These are phyloP conservation scores for Medicago arabica DNA, from an alignment of 306 rosid genomes.

Conservation along the genomic window DNA sequence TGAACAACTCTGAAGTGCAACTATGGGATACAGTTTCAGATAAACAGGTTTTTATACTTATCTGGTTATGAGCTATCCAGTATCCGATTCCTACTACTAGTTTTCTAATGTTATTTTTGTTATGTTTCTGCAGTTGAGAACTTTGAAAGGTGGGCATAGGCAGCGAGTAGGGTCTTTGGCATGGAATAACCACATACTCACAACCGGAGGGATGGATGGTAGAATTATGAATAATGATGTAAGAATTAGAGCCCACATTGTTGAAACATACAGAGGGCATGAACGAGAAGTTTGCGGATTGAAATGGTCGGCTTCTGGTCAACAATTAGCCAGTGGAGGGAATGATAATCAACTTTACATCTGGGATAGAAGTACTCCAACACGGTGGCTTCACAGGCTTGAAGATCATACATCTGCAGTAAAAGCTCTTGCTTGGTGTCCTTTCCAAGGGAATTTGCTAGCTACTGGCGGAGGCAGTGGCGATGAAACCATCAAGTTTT, in stretches of 20 bases:
- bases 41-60: conserved; percentile 55
- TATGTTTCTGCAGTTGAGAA: conserved; percentile 63
- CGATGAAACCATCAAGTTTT: conserved; percentile 75
- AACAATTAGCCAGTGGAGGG: conserved; percentile 88
- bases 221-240: conserved; percentile 76
- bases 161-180: conserved; percentile 78
- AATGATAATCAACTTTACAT: conserved; percentile 77
- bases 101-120: conserved; percentile 5
- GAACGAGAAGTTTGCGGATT: conserved; percentile 83
- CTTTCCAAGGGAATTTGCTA: conserved; percentile 81
- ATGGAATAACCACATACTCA: conserved; percentile 82
- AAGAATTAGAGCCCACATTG: conserved; percentile 72
- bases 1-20: conserved; percentile 80
- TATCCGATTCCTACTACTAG: not conserved
- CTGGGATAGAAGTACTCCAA: conserved; percentile 69
- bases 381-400: conserved; percentile 85
- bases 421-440: conserved; percentile 90
- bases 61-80: not conserved
- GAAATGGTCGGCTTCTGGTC: conserved; percentile 85
- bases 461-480: conserved; percentile 86
- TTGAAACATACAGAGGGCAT: conserved; percentile 84
- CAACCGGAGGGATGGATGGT: conserved; percentile 90
- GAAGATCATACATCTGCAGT: conserved; percentile 85
- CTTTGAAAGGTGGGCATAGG: conserved; percentile 78
- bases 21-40: conserved; percentile 75